These are phyloP conservation scores for Globisporangium spinosum DNA, from an alignment of 352 stramenopile species.

Conservation along the genomic window DNA sequence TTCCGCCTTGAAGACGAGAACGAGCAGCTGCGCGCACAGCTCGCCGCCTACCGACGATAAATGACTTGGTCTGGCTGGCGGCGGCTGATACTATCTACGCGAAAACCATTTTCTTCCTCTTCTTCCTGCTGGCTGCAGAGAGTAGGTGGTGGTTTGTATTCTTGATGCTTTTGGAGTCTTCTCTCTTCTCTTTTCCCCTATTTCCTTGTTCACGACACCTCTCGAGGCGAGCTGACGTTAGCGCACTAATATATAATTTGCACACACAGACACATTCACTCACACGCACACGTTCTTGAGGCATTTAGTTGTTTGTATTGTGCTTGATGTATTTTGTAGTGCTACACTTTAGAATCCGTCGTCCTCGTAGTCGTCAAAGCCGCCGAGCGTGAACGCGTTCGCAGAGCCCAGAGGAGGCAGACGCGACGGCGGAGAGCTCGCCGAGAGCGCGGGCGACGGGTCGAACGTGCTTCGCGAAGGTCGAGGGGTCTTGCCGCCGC, in stretches of 20 bases:
- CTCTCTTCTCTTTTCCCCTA: neutral
- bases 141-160: neutral
- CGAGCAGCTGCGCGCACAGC: slow-evolving; percentile 44
- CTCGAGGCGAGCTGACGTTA: neutral
- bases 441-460: slow-evolving; percentile 61
- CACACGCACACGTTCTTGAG: neutral
- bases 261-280: neutral
- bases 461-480: slow-evolving; percentile 53
- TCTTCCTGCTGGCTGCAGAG: neutral
- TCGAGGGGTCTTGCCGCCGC: slow-evolving; percentile 5
- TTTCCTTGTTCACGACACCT: neutral
- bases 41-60: slow-evolving; percentile 20
- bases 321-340: neutral
- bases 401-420: slow-evolving; percentile 49
- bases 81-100: too few species aligned
- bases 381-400: slow-evolving; percentile 54
- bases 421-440: slow-evolving; percentile 62
- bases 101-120: neutral
- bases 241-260: slow-evolving; percentile 4
- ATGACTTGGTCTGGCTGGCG: neutral
- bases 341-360: slow-evolving; percentile 34
- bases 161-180: neutral
- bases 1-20: slow-evolving; percentile 85
- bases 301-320: neutral
- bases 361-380: slow-evolving; percentile 53